A percentile compares a stretch with the other conserved stretches of the same genome.
phyloP scores from a whole-genome alignment of 345 rosid species.

The Eucalyptus curtisii region DNA sequence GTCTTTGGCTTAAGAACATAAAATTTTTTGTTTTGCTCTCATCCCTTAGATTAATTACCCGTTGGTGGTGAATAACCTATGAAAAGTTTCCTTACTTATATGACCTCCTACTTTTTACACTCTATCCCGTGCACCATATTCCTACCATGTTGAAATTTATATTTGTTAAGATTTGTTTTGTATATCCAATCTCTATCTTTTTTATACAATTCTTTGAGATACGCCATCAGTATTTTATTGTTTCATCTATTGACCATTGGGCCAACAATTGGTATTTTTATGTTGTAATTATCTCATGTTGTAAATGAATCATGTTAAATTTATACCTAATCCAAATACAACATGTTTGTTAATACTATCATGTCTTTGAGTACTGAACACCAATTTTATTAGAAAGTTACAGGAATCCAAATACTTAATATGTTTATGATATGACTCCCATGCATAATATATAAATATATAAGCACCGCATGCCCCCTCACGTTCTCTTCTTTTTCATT shows the following conservation, averaged over 20 bases:
- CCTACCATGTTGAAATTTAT: background rate
- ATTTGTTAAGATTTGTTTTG: background rate
- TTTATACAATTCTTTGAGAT: background rate
- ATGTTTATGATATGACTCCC: background rate
- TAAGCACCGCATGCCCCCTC: background rate
- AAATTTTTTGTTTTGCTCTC: background rate
- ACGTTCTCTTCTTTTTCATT: background rate
- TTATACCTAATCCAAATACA: background rate
- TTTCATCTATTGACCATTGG: background rate
- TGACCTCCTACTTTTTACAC: background rate
- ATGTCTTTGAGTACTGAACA: background rate
- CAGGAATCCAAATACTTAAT: background rate
- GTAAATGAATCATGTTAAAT: background rate
- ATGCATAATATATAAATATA: background rate
- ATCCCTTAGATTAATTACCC: background rate
- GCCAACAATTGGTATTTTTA: background rate
- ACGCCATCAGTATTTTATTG: background rate
- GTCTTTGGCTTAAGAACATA: background rate
- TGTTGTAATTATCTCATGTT: background rate
- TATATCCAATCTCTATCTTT: background rate
- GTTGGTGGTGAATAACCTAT: background rate
- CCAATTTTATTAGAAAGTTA: background rate
- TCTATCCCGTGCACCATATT: background rate
- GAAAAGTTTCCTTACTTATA: too few relatives aligned
- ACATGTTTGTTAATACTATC: background rate